These are phyloP conservation scores for Pneumocystis oryctolagi DNA, from an alignment of 1,139 yeast species.

Conservation along the genomic window DNA sequence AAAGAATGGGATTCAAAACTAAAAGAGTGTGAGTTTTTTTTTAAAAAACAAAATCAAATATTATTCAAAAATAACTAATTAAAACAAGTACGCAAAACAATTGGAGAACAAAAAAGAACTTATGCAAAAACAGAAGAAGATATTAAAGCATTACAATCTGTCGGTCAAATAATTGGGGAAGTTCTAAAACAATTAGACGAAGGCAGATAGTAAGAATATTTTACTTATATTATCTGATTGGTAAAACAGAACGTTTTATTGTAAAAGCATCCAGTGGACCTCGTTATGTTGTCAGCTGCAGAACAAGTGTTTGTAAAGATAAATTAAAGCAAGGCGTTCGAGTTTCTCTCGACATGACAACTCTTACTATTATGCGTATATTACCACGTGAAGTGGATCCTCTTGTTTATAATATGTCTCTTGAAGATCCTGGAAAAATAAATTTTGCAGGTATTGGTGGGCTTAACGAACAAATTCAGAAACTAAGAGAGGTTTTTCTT, in stretches of 20 bases:
- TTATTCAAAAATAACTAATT: background rate
- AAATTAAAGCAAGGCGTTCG: slow-evolving; percentile 83
- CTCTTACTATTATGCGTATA: slow-evolving; percentile 92
- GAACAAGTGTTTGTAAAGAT: slow-evolving; percentile 78
- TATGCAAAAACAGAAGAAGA: slow-evolving; percentile 60
- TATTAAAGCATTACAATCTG: slow-evolving; percentile 57
- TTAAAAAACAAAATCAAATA: background rate
- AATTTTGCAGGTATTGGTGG: slow-evolving; percentile 97
- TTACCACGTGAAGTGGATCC: slow-evolving; percentile 98
- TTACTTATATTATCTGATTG: background rate
- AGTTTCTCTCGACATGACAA: slow-evolving; percentile 94
- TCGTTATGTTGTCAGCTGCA: slow-evolving; percentile 91
- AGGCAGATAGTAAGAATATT: slow-evolving; percentile 41
- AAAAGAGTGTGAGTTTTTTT: slow-evolving; percentile 35
- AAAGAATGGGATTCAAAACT: slow-evolving; percentile 88
- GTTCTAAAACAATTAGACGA: slow-evolving; percentile 91
- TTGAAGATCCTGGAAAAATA: slow-evolving; percentile 91
- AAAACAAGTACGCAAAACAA: background rate
- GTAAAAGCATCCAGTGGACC: slow-evolving; percentile 94
- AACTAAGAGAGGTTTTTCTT: slow-evolving; percentile 62
- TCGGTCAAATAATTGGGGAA: slow-evolving; percentile 96
- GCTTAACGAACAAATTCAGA: slow-evolving; percentile 85
- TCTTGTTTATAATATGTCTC: slow-evolving; percentile 93
- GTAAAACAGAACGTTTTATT: slow-evolving; percentile 31
- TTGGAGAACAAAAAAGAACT: background rate